A percentile compares a stretch with the other conserved stretches of the same genome.
These are phyloP conservation scores for Paramyrothecium roridum DNA, from an alignment of 2,329 filamentous ascomycete species.

Conservation along the genomic window DNA sequence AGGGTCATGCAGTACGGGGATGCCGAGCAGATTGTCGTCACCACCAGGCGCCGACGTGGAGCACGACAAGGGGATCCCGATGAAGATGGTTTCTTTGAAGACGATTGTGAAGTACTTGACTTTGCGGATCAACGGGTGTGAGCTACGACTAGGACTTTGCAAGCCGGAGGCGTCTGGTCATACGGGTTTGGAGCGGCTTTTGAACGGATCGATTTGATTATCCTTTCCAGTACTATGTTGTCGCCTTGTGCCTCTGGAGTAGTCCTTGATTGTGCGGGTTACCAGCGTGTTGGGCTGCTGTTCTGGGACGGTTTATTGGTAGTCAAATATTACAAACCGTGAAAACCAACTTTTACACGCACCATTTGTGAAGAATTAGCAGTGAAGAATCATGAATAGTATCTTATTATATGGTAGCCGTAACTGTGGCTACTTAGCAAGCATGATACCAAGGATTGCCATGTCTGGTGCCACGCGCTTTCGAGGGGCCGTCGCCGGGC, in stretches of 20 bases:
- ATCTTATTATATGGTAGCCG: conserved; percentile 7
- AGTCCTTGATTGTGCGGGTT: conserved; percentile 15
- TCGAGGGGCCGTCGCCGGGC: no score
- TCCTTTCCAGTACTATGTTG: background rate
- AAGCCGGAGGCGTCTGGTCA: background rate
- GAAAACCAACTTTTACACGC: background rate
- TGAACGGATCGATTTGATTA: conserved; percentile 9
- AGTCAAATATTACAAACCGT: background rate
- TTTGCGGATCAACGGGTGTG: conserved; percentile 72
- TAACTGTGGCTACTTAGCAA: background rate
- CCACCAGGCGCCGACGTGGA: conserved; percentile 66
- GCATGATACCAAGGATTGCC: background rate
- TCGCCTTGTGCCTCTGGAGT: background rate
- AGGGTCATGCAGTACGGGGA: conserved; percentile 58
- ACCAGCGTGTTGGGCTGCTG: conserved; percentile 3
- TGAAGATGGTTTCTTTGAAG: conserved; percentile 83
- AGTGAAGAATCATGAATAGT: background rate
- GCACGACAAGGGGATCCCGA: conserved; percentile 47
- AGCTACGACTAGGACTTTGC: conserved; percentile 12
- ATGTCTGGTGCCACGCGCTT: no score
- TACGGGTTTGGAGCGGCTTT: conserved; percentile 9
- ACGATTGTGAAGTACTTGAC: conserved; percentile 88
- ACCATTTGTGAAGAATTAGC: no score
- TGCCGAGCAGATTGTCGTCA: conserved; percentile 77
- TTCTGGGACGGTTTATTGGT: background rate